A percentile compares a stretch with the other conserved stretches of the same genome.
Evolutionary conservation across 2,329 filamentous ascomycete genomes (phyloP).

Genomic region (Xylariaceae sp.): DNA sequence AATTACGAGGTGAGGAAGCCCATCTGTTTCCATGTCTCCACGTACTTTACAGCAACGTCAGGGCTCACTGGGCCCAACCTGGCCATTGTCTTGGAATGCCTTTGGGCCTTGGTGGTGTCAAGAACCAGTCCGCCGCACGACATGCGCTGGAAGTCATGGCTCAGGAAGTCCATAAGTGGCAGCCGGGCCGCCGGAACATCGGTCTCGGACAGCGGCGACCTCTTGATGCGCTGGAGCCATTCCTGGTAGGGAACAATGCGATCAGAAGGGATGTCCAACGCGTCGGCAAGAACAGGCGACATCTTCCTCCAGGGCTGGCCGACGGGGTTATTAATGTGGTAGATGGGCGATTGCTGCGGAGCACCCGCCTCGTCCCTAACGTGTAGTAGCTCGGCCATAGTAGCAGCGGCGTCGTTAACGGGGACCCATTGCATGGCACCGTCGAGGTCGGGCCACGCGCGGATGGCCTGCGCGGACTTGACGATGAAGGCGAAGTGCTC

Average conservation of each 20-base stretch:
- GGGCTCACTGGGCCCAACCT: constrained; percentile 14
- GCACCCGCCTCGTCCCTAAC: constrained; percentile 6
- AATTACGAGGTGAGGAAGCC: constrained; percentile 15
- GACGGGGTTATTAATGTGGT: constrained; percentile 24
- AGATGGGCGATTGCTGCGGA: constrained; percentile 12
- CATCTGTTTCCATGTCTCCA: constrained; percentile 17
- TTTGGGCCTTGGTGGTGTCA: constrained; percentile 15
- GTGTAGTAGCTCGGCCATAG: constrained; percentile 21
- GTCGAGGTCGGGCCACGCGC: constrained; percentile 31
- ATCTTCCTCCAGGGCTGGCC: constrained; percentile 22
- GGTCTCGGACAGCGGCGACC: constrained; percentile 7
- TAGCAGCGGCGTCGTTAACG: constrained; percentile 29
- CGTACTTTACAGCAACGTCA: constrained; percentile 12
- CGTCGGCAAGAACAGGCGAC: constrained; percentile 12
- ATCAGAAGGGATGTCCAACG: constrained; percentile 13
- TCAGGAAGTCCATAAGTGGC: constrained; percentile 24
- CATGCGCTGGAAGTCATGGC: constrained; percentile 23
- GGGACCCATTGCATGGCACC: constrained; percentile 38
- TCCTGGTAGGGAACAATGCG: constrained; percentile 19
- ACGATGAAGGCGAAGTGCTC: constrained; percentile 44
- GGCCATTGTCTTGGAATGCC: constrained; percentile 18
- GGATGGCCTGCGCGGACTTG: constrained; percentile 40
- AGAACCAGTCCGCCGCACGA: constrained; percentile 23
- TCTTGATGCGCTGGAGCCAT: constrained; percentile 21
- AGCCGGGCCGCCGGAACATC: constrained; percentile 21